Conservation (phyloP, 2,329 filamentous ascomycete species). For the Neonectria punicea region DNA sequence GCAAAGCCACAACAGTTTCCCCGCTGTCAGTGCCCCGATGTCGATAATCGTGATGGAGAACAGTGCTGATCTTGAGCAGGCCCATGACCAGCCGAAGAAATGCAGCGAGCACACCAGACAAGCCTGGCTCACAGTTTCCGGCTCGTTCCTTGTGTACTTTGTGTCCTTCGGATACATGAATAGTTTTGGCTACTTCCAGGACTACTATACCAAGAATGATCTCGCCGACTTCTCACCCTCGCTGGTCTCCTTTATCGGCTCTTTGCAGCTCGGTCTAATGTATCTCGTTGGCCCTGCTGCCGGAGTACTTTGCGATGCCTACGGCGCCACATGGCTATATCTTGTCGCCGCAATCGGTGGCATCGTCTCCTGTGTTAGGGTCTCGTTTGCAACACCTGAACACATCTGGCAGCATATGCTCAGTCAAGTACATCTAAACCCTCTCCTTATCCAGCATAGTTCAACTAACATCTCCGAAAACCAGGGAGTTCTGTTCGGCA, state of each 20-base stretch:
- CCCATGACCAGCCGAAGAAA: neutral
- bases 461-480: neutral
- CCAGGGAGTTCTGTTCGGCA: neutral
- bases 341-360: neutral
- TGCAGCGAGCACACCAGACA: neutral
- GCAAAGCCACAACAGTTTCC: too few species aligned
- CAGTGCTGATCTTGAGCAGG: conserved; percentile 5
- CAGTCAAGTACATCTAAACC: conserved; percentile 5
- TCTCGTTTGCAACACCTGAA: conserved; percentile 9
- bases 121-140: conserved; percentile 12
- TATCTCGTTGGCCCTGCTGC: neutral
- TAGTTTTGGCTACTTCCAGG: conserved; percentile 14
- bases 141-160: conserved; percentile 17
- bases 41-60: neutral
- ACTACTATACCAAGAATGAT: conserved; percentile 10
- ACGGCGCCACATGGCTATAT: conserved; percentile 15
- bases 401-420: conserved; percentile 16
- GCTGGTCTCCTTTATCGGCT: conserved; percentile 8
- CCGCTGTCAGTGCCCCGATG: too few species aligned
- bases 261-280: conserved; percentile 10
- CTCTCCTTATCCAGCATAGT: neutral
- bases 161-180: conserved; percentile 20
- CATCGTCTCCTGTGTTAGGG: conserved; percentile 2
- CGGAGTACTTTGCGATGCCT: conserved; percentile 12
- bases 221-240: conserved; percentile 7